Evolutionary conservation across 345 rosid species (phyloP), one percentile per base, ranked within the genome.

Genomic region (Lumnitzera racemosa): DNA sequence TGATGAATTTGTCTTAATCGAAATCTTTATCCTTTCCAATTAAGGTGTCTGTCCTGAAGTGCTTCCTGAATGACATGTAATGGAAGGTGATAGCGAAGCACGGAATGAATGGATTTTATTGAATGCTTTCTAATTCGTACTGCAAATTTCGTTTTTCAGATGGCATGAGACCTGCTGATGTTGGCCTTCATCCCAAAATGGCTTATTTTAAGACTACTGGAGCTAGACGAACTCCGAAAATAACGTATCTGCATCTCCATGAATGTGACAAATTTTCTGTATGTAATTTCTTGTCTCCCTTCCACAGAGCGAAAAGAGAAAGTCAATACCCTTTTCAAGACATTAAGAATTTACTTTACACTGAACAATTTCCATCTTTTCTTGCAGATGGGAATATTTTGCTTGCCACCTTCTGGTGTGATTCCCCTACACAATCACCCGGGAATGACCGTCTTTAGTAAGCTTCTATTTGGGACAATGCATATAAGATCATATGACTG

Each of bases 361-460:
- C 27, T 11, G 12, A 13, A 59, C 24, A 51, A 24, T 61, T 27
- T 36, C n/a, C 4, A 31, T 58, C 55, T 66, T 27, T 12, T 57
- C 3, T 73, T 27, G 57, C 80, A 95, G 99, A 88, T 95, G 56
- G 96, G 89, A 53, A 88, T 95, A 64, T 95, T 88, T 72, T 90
- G 97, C 74, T 83, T 95, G 76, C 99, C 97, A 4, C 90, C 92
- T 12, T 75, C 83, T 13, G 90, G 84, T 55, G 92, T 83, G 56
- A 80, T 95, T 72, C 99, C 97, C 1, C 95, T 95, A 51, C 99
- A 95, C 68, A 85, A 95, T 58, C 99, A 95, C 77, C 97, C 99
- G 7, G 88, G 83, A 66, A 95, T 95, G 99, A 95, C 97, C 0
- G 97, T 95, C 47, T 95, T 95, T 64, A 84, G 96, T 74, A 90